A percentile compares a stretch with the other conserved stretches of the same genome.
phyloP scores from a whole-genome alignment of 257 asterid genomes.

The Handroanthus guayacan region DNA sequence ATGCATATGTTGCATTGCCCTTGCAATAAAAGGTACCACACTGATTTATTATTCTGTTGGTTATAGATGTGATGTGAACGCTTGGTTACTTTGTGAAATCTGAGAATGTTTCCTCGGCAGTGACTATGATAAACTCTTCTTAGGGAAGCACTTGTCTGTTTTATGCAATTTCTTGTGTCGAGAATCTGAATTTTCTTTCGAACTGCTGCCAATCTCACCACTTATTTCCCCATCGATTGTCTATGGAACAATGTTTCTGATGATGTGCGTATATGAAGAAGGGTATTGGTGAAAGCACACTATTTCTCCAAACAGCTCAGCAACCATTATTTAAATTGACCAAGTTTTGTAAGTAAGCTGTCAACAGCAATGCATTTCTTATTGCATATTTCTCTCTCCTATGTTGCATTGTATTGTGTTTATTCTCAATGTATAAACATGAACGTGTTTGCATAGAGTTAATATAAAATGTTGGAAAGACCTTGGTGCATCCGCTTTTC shows the following conservation, averaged over 20 bases:
- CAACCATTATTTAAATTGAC: constrained; percentile 19
- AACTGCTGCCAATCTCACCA: constrained; percentile 19
- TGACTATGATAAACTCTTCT: background rate
- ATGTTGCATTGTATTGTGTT: constrained; percentile 21
- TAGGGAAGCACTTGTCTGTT: background rate
- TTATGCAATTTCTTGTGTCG: background rate
- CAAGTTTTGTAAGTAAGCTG: constrained; percentile 46
- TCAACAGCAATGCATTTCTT: constrained; percentile 44
- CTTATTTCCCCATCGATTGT: background rate
- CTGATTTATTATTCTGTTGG: background rate
- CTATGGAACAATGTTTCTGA: background rate
- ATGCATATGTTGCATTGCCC: background rate
- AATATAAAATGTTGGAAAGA: constrained; percentile 21
- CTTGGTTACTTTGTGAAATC: background rate
- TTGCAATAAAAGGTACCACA: background rate
- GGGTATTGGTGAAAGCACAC: constrained; percentile 22
- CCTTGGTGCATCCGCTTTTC: constrained; percentile 43
- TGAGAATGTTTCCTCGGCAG: background rate
- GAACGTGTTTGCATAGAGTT: constrained; percentile 34
- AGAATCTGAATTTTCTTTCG: constrained; percentile 19
- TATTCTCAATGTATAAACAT: constrained; percentile 15
- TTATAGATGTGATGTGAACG: background rate
- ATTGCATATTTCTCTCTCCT: constrained; percentile 40
- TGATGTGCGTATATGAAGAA: background rate
- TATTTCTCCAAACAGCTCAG: constrained; percentile 34